A percentile compares a stretch with the other conserved stretches of the same genome.
Conservation (phyloP, 257 asterid species). For the Cruciata laevipes region DNA sequence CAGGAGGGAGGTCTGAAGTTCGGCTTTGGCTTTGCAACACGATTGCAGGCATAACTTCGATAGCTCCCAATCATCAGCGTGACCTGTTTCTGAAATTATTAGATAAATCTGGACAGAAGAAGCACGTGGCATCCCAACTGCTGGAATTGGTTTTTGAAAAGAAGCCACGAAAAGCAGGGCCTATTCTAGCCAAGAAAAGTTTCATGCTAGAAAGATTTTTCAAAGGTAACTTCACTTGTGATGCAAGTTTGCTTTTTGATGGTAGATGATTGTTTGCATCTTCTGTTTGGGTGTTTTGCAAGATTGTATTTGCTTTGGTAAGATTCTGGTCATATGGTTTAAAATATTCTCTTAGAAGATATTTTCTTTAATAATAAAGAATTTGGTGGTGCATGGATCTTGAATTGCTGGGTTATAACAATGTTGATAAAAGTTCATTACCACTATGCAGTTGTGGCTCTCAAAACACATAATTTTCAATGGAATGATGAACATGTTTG, state of each 20-base stretch:
- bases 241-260: not conserved
- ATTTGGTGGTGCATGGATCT: not conserved
- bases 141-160: slow-evolving; percentile 64
- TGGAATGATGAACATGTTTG: not conserved
- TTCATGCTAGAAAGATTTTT: slow-evolving; percentile 60
- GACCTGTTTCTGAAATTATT: slow-evolving; percentile 60
- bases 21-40: slow-evolving; percentile 86
- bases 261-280: not conserved
- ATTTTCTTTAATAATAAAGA: not conserved
- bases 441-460: not conserved
- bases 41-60: slow-evolving; percentile 49
- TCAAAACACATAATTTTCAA: not conserved
- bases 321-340: not conserved
- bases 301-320: not conserved
- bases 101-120: slow-evolving; percentile 43
- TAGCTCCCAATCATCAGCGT: slow-evolving; percentile 42
- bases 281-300: not conserved
- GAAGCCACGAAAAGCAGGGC: slow-evolving; percentile 60
- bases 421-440: not conserved
- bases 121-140: slow-evolving; percentile 59
- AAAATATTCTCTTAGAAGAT: not conserved
- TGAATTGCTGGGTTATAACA: not conserved
- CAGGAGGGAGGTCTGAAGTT: slow-evolving; percentile 69
- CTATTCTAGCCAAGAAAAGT: slow-evolving; percentile 67
- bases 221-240: slow-evolving; percentile 34